Conservation (phyloP, 257 asterid genomes). For the Nicotiana knightiana region DNA sequence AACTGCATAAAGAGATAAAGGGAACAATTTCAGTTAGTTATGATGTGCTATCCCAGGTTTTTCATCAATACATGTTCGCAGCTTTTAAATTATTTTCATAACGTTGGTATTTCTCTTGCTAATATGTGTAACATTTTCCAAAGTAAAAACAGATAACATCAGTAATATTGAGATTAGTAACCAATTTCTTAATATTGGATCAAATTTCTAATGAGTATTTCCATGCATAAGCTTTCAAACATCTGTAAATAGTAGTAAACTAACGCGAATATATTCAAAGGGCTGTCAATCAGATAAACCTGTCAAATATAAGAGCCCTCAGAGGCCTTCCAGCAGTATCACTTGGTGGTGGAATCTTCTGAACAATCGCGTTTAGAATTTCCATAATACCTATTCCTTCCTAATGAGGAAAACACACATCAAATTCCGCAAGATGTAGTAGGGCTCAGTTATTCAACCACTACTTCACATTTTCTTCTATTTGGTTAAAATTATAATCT, state of each 20-base stretch:
- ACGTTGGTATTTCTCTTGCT: neutral
- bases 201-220: neutral
- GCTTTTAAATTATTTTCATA: neutral
- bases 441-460: constrained; percentile 5
- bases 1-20: constrained; percentile 45
- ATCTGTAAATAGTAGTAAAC: neutral
- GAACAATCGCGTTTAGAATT: constrained; percentile 74
- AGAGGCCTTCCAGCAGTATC: constrained; percentile 71
- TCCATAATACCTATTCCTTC: constrained; percentile 89
- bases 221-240: neutral
- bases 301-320: constrained; percentile 98
- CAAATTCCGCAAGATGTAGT: constrained; percentile 3
- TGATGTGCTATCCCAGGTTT: neutral
- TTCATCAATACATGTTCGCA: neutral
- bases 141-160: neutral
- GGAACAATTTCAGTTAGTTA: constrained; percentile 8
- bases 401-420: constrained; percentile 30
- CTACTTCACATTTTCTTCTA: neutral
- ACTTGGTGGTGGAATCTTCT: constrained; percentile 79
- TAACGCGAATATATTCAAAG: neutral
- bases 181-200: neutral
- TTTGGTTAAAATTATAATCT: neutral
- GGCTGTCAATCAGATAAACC: constrained; percentile 43
- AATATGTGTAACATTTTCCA: neutral
- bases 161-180: neutral